phyloP scores from a whole-genome alignment of 306 rosid species.

The Potentilla sterilis region DNA sequence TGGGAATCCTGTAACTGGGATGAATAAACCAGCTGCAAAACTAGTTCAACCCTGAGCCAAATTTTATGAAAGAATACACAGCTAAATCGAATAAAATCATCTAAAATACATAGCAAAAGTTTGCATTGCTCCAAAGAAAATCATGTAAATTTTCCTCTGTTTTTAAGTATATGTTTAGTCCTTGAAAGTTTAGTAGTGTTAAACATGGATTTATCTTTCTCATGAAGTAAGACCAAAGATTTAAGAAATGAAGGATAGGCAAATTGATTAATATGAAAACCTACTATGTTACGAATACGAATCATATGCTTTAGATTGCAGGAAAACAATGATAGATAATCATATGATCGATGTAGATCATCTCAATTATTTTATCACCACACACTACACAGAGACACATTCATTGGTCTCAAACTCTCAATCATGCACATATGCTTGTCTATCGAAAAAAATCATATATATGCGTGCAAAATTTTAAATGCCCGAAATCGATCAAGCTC shows the following conservation, averaged over 20 bases:
- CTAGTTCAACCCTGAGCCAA: not conserved
- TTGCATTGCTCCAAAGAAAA: not conserved
- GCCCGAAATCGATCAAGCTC: not conserved
- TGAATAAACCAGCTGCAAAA: not conserved
- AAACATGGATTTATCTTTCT: not conserved
- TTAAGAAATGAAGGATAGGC: not conserved
- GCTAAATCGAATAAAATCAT: not conserved
- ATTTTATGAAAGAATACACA: not conserved
- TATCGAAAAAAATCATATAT: too few relatives aligned
- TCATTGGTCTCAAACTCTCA: not conserved
- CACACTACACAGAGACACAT: not conserved
- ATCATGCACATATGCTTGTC: too few relatives aligned
- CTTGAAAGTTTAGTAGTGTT: not conserved
- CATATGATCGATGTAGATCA: not conserved
- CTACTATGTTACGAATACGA: not conserved
- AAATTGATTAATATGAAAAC: not conserved
- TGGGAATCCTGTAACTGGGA: not conserved
- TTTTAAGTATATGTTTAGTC: not conserved
- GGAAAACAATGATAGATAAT: not conserved
- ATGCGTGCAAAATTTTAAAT: not conserved
- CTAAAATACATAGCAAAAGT: not conserved
- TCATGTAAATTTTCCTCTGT: not conserved
- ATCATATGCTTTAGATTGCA: not conserved
- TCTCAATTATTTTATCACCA: not conserved
- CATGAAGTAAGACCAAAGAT: not conserved